A percentile compares a stretch with the other conserved stretches of the same genome.
Evolutionary conservation across 306 rosid species (phyloP).

Genomic region (Dalbergia oliveri): DNA sequence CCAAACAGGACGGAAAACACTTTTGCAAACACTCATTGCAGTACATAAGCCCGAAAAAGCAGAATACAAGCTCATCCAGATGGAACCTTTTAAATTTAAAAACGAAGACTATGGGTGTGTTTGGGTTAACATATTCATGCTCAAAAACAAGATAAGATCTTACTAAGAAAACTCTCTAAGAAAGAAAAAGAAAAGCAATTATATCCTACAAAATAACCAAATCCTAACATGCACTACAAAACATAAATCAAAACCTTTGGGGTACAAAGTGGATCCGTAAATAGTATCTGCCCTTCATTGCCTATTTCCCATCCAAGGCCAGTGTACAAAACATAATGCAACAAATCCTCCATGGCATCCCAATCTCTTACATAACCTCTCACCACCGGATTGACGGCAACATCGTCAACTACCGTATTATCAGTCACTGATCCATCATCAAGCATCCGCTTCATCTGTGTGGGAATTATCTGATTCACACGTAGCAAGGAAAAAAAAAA

Average conservation of each 20-base stretch:
- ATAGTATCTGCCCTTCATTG: conserved; percentile 91
- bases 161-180: neutral
- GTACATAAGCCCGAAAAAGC: conserved; percentile 2
- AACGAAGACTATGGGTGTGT: no score
- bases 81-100: neutral
- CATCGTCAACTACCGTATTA: conserved; percentile 55
- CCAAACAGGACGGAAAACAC: conserved; percentile 13
- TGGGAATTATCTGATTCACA: conserved; percentile 73
- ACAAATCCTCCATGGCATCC: conserved; percentile 98
- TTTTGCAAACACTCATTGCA: neutral
- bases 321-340: conserved; percentile 82
- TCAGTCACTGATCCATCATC: conserved; percentile 74
- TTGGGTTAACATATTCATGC: neutral
- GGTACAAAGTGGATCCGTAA: conserved; percentile 94
- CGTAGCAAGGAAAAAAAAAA: no score
- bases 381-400: conserved; percentile 74
- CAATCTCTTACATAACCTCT: conserved; percentile 84
- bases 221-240: neutral
- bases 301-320: conserved; percentile 99
- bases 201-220: neutral
- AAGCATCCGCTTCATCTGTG: conserved; percentile 81
- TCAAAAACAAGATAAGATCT: neutral
- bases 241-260: conserved; percentile 69
- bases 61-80: conserved; percentile 6
- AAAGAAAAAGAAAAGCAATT: neutral